These are phyloP conservation scores for Clitopilus hobsonii DNA, from an alignment of 768 basidiomycete genomes.

Conservation along the genomic window DNA sequence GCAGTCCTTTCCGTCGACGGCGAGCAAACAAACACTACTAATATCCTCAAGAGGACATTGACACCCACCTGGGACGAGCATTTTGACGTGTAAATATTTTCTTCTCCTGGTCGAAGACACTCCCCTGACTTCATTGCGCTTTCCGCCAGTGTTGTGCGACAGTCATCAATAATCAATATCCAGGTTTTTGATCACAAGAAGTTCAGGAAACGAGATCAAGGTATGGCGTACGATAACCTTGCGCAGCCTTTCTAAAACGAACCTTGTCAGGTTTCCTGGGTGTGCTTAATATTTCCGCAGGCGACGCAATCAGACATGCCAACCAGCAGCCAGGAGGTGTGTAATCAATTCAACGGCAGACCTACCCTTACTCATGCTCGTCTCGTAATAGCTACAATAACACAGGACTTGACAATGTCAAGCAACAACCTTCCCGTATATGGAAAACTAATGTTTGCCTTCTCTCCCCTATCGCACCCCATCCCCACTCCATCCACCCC, in stretches of 20 bases:
- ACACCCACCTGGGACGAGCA: conserved; percentile 81
- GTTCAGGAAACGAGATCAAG: conserved; percentile 86
- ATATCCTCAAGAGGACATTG: conserved; percentile 61
- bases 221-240: conserved; percentile 28
- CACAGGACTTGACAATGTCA: conserved; percentile 67
- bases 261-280: conserved; percentile 48
- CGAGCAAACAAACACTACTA: conserved; percentile 76
- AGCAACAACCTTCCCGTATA: conserved; percentile 77
- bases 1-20: conserved; percentile 85
- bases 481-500: conserved; percentile 14
- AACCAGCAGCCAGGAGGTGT: conserved; percentile 34
- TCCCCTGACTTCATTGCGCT: conserved; percentile 6
- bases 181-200: conserved; percentile 91
- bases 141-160: conserved; percentile 55
- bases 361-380: conserved; percentile 10
- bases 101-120: neutral
- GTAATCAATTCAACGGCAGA: neutral
- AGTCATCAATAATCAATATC: conserved; percentile 71
- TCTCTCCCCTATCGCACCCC: conserved; percentile 36
- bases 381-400: conserved; percentile 53
- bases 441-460: conserved; percentile 73
- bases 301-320: conserved; percentile 49
- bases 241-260: neutral
- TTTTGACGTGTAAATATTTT: conserved; percentile 68
- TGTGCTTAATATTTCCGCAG: conserved; percentile 49